A percentile compares a stretch with the other conserved stretches of the same genome.
Evolutionary conservation across 2,329 filamentous ascomycete genomes (phyloP).

Genomic region (Aureobasidium lini): DNA sequence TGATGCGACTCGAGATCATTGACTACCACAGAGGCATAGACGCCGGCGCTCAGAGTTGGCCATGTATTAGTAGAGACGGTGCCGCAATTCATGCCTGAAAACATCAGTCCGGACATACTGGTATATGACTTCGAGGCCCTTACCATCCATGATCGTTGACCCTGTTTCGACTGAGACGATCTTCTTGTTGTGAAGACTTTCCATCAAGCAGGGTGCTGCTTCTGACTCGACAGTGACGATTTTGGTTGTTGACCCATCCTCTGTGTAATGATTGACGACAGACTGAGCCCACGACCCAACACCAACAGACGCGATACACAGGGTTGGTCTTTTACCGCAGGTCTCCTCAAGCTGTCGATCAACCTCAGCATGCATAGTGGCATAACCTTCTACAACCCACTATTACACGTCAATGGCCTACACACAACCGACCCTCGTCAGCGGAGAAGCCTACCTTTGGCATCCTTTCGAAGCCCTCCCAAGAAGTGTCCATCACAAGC

Average conservation of each 20-base stretch:
- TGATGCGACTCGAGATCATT: conserved; percentile 56
- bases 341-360: conserved; percentile 51
- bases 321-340: conserved; percentile 23
- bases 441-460: conserved; percentile 32
- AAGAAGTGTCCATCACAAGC: conserved; percentile 62
- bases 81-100: conserved; percentile 53
- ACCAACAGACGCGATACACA: conserved; percentile 59
- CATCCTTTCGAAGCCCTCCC: conserved; percentile 58
- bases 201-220: conserved; percentile 52
- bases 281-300: conserved; percentile 68
- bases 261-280: conserved; percentile 58
- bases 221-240: conserved; percentile 66
- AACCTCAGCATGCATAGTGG: conserved; percentile 61
- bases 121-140: conserved; percentile 32
- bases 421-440: not conserved
- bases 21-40: conserved; percentile 55
- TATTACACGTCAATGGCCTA: not conserved
- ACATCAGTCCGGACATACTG: conserved; percentile 18
- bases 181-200: conserved; percentile 43
- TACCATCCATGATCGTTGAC: conserved; percentile 58
- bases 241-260: conserved; percentile 5
- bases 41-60: conserved; percentile 48
- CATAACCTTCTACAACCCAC: conserved; percentile 74
- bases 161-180: conserved; percentile 46
- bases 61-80: conserved; percentile 60